A percentile compares a stretch with the other conserved stretches of the same genome.
Conservation (phyloP, 306 rosid species). For the Geum urbanum region DNA sequence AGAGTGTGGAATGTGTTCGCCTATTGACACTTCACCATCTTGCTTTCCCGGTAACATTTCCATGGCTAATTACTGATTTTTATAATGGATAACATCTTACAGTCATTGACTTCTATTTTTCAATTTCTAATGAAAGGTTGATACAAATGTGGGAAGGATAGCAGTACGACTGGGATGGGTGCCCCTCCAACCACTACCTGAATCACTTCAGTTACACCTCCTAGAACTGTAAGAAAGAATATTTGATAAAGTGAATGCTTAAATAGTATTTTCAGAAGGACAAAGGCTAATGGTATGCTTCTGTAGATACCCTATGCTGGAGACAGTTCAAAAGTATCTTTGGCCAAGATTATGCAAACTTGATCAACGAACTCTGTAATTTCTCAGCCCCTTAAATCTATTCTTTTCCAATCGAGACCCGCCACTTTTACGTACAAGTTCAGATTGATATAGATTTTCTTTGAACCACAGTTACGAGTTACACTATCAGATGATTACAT, state of each 20-base stretch:
- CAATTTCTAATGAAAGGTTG: constrained; percentile 58
- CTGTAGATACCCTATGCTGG: constrained; percentile 85
- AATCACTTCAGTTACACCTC: constrained; percentile 79
- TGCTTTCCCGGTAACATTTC: constrained; percentile 85
- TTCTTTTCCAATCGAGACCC: constrained; percentile 1
- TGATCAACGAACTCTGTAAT: constrained; percentile 85
- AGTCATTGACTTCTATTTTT: constrained; percentile 23
- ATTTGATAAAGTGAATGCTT: constrained; percentile 6
- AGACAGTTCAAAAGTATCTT: constrained; percentile 82
- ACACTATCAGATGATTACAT: constrained; percentile 95
- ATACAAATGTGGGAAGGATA: constrained; percentile 97
- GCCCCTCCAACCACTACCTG: constrained; percentile 93
- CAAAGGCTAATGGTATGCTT: constrained; percentile 33
- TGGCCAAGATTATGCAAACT: constrained; percentile 99
- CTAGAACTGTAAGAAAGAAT: constrained; percentile 65
- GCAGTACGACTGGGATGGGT: constrained; percentile 99
- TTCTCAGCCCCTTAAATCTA: constrained; percentile 17
- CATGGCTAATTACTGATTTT: constrained; percentile 19
- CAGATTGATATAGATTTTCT: not conserved
- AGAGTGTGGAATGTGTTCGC: constrained; percentile 94
- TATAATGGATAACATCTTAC: constrained; percentile 17
- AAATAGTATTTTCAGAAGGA: not conserved
- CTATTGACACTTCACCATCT: constrained; percentile 88
- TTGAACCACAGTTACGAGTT: constrained; percentile 69
- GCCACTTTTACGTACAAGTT: not conserved